phyloP scores from a whole-genome alignment of 345 rosid genomes.

The Citrus hindsii region DNA sequence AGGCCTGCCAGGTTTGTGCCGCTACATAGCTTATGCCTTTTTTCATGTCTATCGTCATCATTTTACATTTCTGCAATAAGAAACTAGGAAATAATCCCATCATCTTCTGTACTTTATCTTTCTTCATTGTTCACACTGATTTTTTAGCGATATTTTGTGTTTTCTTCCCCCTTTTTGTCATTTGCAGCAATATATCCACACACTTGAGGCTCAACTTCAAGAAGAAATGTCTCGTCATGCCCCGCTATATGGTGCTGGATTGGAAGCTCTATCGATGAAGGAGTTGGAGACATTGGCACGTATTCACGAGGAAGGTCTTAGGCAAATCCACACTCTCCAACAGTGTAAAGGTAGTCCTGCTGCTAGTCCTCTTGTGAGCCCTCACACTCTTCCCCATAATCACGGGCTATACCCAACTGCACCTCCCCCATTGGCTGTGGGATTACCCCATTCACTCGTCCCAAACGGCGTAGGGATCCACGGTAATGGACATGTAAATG shows the following conservation, averaged over 20 bases:
- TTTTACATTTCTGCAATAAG: neutral
- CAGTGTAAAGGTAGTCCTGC: conserved; percentile 75
- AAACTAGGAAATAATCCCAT: neutral
- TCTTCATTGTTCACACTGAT: neutral
- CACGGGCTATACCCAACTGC: conserved; percentile 69
- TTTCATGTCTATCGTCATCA: neutral
- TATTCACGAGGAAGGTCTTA: conserved; percentile 93
- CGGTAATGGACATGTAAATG: conserved; percentile 76
- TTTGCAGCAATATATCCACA: conserved; percentile 83
- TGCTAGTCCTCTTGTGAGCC: conserved; percentile 63
- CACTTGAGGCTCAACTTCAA: conserved; percentile 66
- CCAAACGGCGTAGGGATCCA: conserved; percentile 78
- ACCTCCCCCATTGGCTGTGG: conserved; percentile 68
- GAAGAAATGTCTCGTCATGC: conserved; percentile 94
- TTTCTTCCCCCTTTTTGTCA: neutral
- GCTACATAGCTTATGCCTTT: neutral
- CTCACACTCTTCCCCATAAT: conserved; percentile 53
- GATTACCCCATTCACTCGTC: conserved; percentile 58
- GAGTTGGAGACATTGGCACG: conserved; percentile 85
- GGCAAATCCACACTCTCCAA: conserved; percentile 77
- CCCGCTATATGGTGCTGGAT: conserved; percentile 89
- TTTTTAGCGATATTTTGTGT: neutral
- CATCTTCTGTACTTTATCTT: neutral
- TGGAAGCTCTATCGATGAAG: conserved; percentile 86
- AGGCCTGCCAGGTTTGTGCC: conserved; percentile 78